These are phyloP conservation scores for Mucor sp. DNA, from an alignment of 371 early-diverging fungal genomes.

Conservation along the genomic window DNA sequence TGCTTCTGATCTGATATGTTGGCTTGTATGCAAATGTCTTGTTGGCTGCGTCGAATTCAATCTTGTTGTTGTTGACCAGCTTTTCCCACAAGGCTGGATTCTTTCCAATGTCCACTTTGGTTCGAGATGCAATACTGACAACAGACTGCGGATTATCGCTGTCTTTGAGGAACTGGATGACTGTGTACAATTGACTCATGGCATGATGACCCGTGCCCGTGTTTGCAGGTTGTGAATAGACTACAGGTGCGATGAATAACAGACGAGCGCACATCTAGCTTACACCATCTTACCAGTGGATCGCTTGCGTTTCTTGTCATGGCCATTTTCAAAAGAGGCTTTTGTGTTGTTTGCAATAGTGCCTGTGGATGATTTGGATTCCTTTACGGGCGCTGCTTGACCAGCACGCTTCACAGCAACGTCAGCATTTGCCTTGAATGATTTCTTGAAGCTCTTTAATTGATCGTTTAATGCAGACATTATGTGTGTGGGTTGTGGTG, in stretches of 20 bases:
- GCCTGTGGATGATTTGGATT: constrained; percentile 8
- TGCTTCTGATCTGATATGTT: constrained; percentile 72
- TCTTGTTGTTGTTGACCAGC: constrained; percentile 66
- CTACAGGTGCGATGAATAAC: constrained; percentile 8
- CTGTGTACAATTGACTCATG: constrained; percentile 64
- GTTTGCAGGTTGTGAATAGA: constrained; percentile 62
- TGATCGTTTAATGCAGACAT: constrained; percentile 31
- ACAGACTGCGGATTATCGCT: constrained; percentile 66
- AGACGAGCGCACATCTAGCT: neutral
- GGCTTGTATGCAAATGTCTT: constrained; percentile 79
- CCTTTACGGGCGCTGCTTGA: constrained; percentile 14
- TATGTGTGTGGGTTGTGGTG: neutral
- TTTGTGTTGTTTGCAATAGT: constrained; percentile 44
- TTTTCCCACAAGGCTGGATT: constrained; percentile 61
- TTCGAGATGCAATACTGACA: constrained; percentile 62
- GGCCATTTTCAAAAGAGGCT: constrained; percentile 33
- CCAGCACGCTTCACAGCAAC: constrained; percentile 46
- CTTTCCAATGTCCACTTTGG: constrained; percentile 60
- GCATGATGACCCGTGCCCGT: constrained; percentile 62
- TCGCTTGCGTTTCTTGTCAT: constrained; percentile 36
- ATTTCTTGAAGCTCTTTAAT: constrained; percentile 45
- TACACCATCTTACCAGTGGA: constrained; percentile 29
- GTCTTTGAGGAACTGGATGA: constrained; percentile 62
- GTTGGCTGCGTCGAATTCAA: constrained; percentile 58
- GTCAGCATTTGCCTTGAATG: constrained; percentile 39